Base-by-base conservation (phyloP, 805 yeast genomes). In the Wilhelminamyces savonicus region DNA sequence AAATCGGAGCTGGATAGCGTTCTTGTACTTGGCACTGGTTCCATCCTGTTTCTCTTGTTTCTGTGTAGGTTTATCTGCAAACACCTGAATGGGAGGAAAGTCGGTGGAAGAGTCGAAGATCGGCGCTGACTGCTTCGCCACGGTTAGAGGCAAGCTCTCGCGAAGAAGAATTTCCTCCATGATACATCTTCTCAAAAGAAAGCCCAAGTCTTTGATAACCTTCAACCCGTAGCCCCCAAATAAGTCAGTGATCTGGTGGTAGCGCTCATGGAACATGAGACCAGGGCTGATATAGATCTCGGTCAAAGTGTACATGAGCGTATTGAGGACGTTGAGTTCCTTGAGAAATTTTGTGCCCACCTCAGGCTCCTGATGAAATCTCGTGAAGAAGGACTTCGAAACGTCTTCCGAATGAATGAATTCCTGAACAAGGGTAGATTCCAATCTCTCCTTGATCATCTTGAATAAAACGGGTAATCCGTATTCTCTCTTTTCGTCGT, bases 21-120 rank as follows among this genome's bases (percentile, higher is more conserved):
- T 82, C 39, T 81, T 81, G 54, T 62, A 75, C 40, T 76, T 77
- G 1, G 82, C 72, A 23, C 75, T 64, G 0, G 74, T 69, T 23
- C 66, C 67, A 21, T 66, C 68, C 34, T 62, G 52, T 32, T 59
- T 48, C 27, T 50, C 36, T 16, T 48, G 45, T 22, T 61, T 41
- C 27, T 56, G 45, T 4, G 47, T 39, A 0, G 75, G 76, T 16
- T 69, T 66, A 2, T 58, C 59, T 0, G 66, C 52, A 34, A 62
- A 64, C 7, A 75, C 59, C 26, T 68, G 63, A 11, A 66, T 47
- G 2, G 67, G 66, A 3, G 69, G 61, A 12, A 52, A 13, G 21
- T 30, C 34, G 6, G 19, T 17, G 11, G 47, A 47, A 7, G 26
- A 27, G 3, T 48, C 52, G 2, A 44, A 56, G 30, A 41, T 41